Evolutionary conservation across 148 eudicot genomes (phyloP).

Genomic region (Rhododendron ovatum): DNA sequence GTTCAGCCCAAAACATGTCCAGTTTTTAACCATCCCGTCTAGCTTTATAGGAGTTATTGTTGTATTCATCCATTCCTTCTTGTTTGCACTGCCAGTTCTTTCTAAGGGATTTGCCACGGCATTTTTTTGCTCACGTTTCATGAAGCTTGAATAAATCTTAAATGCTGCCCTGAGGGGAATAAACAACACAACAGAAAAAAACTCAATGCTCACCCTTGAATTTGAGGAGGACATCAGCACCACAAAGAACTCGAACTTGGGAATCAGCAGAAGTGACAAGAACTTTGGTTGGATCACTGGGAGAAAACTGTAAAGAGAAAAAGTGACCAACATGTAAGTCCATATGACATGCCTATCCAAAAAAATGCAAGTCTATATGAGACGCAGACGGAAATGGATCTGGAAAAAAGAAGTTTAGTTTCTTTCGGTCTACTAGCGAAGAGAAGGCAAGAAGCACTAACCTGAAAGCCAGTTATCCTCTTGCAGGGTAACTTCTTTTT

Average conservation of each 20-base stretch:
- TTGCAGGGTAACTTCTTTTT: conserved; percentile 54
- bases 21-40: neutral
- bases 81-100: neutral
- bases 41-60: neutral
- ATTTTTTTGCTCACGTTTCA: neutral
- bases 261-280: conserved; percentile 79
- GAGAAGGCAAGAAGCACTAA: conserved; percentile 7
- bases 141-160: neutral
- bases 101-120: neutral
- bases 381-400: neutral
- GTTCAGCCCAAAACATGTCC: neutral
- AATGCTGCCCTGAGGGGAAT: neutral
- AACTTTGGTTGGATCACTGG: conserved; percentile 53
- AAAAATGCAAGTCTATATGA: neutral
- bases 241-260: conserved; percentile 55
- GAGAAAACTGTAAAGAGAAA: conserved; percentile 50
- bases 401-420: neutral
- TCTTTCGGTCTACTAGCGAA: neutral
- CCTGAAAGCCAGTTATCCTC: conserved; percentile 81
- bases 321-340: neutral
- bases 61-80: neutral
- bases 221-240: conserved; percentile 48
- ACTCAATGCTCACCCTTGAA: conserved; percentile 42
- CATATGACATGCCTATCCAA: neutral
- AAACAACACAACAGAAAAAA: neutral